phyloP scores from a whole-genome alignment of 257 asterid species.

The Leptodermis oblonga region DNA sequence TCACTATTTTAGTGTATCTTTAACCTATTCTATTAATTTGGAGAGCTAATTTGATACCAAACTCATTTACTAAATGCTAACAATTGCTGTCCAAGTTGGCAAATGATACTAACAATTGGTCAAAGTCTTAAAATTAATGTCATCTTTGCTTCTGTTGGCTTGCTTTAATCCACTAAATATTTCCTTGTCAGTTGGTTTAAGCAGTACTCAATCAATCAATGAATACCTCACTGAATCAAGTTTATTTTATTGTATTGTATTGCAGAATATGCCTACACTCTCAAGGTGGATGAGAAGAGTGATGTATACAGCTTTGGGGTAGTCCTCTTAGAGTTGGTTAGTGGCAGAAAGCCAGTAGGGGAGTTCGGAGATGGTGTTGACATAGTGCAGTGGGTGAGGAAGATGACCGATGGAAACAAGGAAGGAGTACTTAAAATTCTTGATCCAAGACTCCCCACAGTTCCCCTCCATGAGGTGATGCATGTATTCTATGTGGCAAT shows the following conservation, averaged over 20 bases:
- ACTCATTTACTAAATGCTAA: neutral
- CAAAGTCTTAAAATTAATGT: neutral
- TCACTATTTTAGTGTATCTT: neutral
- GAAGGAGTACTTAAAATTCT: constrained; percentile 76
- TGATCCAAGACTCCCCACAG: constrained; percentile 78
- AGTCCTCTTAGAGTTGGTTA: constrained; percentile 75
- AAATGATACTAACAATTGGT: neutral
- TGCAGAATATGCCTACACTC: constrained; percentile 92
- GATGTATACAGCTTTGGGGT: constrained; percentile 97
- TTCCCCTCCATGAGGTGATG: constrained; percentile 79
- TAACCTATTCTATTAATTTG: neutral
- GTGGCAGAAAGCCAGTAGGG: constrained; percentile 86
- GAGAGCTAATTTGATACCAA: neutral
- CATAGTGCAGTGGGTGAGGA: constrained; percentile 95
- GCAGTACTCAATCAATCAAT: neutral
- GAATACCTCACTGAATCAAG: neutral
- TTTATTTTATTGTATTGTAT: neutral
- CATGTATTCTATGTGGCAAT: constrained; percentile 90
- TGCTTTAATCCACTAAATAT: neutral
- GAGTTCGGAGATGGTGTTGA: constrained; percentile 98
- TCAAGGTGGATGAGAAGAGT: constrained; percentile 95
- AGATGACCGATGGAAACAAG: constrained; percentile 73
- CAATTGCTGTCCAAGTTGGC: neutral
- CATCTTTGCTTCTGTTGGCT: neutral
- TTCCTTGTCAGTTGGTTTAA: neutral